Evolutionary conservation across 106 monocot genomes (phyloP).

Genomic region (Narthecium ossifragum): DNA sequence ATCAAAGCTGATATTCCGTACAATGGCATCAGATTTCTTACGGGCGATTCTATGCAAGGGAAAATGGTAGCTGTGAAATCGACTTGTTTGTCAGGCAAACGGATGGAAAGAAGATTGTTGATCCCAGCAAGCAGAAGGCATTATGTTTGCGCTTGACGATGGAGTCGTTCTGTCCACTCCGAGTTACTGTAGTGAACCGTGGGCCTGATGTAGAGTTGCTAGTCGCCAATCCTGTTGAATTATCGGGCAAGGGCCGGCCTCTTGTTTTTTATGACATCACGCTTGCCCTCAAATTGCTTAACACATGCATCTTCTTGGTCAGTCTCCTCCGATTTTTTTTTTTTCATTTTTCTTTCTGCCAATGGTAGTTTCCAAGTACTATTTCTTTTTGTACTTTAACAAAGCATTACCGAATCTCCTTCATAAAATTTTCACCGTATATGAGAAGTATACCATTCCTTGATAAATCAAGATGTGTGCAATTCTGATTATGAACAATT

Average conservation of each 20-base stretch:
- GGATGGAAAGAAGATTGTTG: constrained; percentile 84
- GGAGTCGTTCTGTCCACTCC: constrained; percentile 64
- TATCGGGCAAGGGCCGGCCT: constrained; percentile 75
- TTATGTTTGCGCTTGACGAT: constrained; percentile 52
- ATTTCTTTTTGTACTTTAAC: too few relatives aligned
- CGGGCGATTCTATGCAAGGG: constrained; percentile 60
- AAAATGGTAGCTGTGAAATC: constrained; percentile 49
- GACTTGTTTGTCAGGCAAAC: constrained; percentile 83
- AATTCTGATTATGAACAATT: too few relatives aligned
- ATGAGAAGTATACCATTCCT: too few relatives aligned
- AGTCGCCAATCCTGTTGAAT: constrained; percentile 84
- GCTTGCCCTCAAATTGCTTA: constrained; percentile 64
- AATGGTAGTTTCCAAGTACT: too few relatives aligned
- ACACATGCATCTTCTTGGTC: constrained; percentile 61
- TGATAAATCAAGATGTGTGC: too few relatives aligned
- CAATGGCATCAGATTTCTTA: constrained; percentile 86
- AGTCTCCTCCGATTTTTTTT: background rate
- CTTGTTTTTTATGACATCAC: constrained; percentile 91
- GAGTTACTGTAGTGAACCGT: constrained; percentile 47
- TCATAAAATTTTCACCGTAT: too few relatives aligned
- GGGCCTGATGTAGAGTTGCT: constrained; percentile 81
- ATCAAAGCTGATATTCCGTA: too few relatives aligned
- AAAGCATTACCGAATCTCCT: too few relatives aligned
- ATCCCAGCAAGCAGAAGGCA: constrained; percentile 50
- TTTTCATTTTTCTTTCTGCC: background rate